Evolutionary conservation across 768 basidiomycete species (phyloP), one percentile per base, ranked within the genome.

Genomic region (Lepiota venenata): DNA sequence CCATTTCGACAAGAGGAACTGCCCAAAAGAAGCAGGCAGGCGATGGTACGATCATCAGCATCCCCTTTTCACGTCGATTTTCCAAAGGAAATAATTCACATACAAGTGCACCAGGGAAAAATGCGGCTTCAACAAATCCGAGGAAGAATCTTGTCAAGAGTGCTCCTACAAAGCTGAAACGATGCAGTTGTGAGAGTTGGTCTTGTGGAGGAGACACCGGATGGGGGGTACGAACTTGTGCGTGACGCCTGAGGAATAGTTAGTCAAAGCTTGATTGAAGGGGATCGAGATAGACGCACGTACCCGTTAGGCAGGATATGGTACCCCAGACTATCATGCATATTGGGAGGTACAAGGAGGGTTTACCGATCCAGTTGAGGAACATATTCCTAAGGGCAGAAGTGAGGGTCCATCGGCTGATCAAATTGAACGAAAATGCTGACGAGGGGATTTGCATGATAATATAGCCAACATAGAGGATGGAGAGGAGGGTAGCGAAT

Each of bases 361-460:
- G 89, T 62, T 76, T 71, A 40, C 84, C 88, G 15, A 87, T 79
- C 60, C 79, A 73, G 63, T 88, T 83, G 40, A 91, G 66, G 58
- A 89, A 80, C 81, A 91, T 88, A 58, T 91, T 91, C 15, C 88
- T 91, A 59, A 21, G 50, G 36, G 49, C 41, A 11, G 46, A 16
- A 32, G 3, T 47, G 29, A 47, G 16, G 25, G n/a, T 56, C 20
- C 15, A 46, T 27, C 36, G 16, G 7, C 7, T 21, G 36, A 15
- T 27, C n/a, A 10, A 32, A 32, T 11, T 10, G 42, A 42, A 11
- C 29, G 27, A 52, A 29, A 25, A 29, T 3, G 69, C 84, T 69
- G 61, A 87, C 84, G 84, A 88, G 39, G 88, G 88, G 50, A 91
- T 77, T 64, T 91, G 88, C 87, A 89, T 88, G 37, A 88, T 67